Base-by-base conservation (phyloP, 2,329 filamentous ascomycete species). In the Penicillium sp. region DNA sequence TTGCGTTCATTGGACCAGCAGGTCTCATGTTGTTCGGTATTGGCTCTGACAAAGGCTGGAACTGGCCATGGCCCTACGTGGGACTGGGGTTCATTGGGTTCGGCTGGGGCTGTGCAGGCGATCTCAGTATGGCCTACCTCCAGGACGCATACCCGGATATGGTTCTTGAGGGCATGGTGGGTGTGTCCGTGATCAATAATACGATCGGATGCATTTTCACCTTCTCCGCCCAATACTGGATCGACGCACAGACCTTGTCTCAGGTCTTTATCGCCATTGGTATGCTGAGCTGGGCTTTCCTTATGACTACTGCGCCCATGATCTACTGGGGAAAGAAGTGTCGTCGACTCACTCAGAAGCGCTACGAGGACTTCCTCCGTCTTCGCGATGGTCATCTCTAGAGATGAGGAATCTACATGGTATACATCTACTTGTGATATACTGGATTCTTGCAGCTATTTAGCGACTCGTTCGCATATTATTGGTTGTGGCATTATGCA, bases 51-150 rank as follows among this genome's bases (percentile, higher is more conserved):
- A 53, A 53, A 20, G 79, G 77, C 1, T 83, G 79, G 81, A 59
- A 67, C 33, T 84, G 82, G 82, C 80, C 77, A 1, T 72, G 72
- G 8, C 79, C 82, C 0, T 85, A 85, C 51, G 71, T 85, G 14
- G 82, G 81, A 1, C 69, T 85, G 0, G 82, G 79, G 3, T 79
- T 84, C 59, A 84, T 84, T 26, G 82, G 82, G 4, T 85, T 85
- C 52, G 82, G 82, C 2, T 85, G 82, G 68, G 82, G 82, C 7
- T 84, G 82, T 49, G 81, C 81, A 2, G 82, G 82, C 6, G 82
- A 85, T 67, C 65, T 85, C 54, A 75, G 77, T 51, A 77, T 82
- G 73, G 79, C 81, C 0, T 84, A 84, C 56, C 69, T 83, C 4
- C 81, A 81, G 60, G 82, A 84, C 55, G 78, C 78, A 3, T 84